Base-by-base conservation (phyloP, 1,139 yeast genomes). In the Schizosaccharomyces versatilis region DNA sequence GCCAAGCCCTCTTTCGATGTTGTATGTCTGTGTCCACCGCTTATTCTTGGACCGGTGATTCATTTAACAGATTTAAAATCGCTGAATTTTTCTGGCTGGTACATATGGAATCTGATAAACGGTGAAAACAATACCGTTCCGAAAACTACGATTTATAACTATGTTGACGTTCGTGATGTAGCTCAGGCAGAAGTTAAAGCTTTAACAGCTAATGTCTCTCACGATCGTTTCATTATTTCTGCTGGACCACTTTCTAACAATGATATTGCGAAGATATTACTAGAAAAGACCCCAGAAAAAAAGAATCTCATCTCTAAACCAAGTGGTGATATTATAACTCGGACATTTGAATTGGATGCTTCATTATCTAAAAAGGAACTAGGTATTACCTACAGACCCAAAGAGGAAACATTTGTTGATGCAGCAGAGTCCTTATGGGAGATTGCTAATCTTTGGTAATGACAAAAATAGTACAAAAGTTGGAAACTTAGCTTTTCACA, bases 141-240 rank as follows among this genome's bases (percentile, higher is more conserved):
- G 12, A 48, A 53, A 5, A 47, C 53, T 2, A 56, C 57, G 12
- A 55, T 55, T 10, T 57, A 54, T 15, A 54, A 61, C 41, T 66
- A 62, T 62, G 68, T 72, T 47, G 79, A 77, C 61, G 80, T 76
- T 1, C 68, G 80, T 54, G 79, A 77, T 61, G 73, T 74, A 6
- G 78, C 80, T 3, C 63, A 62, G 57, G 77, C 77, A 10, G 80
- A 76, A 62, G 63, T 76, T 8, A 60, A 62, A 44, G 62, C 64
- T 5, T 52, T 62, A 52, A 55, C 57, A 53, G 47, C 53, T 32
- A 55, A 54, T 15, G 59, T 70, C 12, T 66, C 66, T 12, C 69
- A 70, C 44, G 67, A 71, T 61, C 68, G 80, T 53, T 67, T 71
- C 56, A 69, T 73, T 55, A 63, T 72, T 59, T 63, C 68, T 14